Evolutionary conservation across 345 rosid genomes (phyloP), one percentile per base, ranked within the genome.

Genomic region (Eucalyptus melliodora): DNA sequence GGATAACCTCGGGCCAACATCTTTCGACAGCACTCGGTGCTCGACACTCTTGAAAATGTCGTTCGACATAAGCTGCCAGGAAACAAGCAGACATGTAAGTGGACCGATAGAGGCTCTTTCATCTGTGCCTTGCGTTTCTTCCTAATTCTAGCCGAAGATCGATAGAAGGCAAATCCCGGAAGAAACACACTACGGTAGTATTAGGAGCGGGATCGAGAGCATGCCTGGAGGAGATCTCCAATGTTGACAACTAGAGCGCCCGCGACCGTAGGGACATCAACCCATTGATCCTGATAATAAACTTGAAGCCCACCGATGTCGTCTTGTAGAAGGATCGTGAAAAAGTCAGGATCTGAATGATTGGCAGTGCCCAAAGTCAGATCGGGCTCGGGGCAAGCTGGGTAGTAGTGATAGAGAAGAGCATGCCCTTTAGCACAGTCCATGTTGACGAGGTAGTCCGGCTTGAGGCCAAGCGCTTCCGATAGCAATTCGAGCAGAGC

Each of bases 161-260:
- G 3, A 37, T 6, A 19, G 14, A 37, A 37, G 82, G 14, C 82
- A 12, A 72, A 72, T 72, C 27, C 82, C 24, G 82, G 4, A 34
- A 19, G 82, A 72, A 72, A 72, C 44, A 4, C 26, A 5, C 10
- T 37, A 37, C 4, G 45, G 82, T 34, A 34, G 7, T 72, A 21
- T 72, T 37, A 72, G 4, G 82, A 37, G 13, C 2, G 82, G 44
- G 24, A 72, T 37, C 23, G 26, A 19, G 45, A 19, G 82, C 95
- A 88, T 93, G 86, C 97, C 94, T 94, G 97, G 1, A 95, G 88
- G 67, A 95, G 92, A 86, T 95, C 96, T 17, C 97, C 96, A 6
- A 92, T 89, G 92, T 95, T 94, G 82, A 95, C 86, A 62, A 94
- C 91, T 15, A 95, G 91, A 23, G 97, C 94, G 6, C 92, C 97